Evolutionary conservation across 2,329 filamentous ascomycete genomes (phyloP).

Genomic region (Fusarium anthophilum): DNA sequence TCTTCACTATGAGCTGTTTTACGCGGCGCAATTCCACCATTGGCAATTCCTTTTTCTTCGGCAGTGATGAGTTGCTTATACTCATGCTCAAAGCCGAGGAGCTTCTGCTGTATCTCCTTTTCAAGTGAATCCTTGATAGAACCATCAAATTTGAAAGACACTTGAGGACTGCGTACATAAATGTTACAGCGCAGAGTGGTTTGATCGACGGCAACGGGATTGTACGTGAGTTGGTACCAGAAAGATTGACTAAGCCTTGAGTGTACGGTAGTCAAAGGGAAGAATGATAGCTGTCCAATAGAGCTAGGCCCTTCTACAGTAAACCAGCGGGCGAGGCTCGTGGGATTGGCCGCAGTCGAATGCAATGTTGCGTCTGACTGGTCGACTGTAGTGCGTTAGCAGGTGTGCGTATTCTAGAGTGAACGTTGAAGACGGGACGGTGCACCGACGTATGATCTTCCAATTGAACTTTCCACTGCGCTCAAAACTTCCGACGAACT

Average conservation of each 20-base stretch:
- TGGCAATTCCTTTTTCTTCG: fast-evolving
- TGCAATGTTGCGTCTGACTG: neutral
- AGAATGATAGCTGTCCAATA: fast-evolving
- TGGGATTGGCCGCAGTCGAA: no score
- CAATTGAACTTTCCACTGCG: neutral
- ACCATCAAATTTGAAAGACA: no score
- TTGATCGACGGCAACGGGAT: neutral
- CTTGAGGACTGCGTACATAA: fast-evolving
- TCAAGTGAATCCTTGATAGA: neutral
- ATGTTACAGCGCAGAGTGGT: neutral
- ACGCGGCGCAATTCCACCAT: fast-evolving
- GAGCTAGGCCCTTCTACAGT: neutral
- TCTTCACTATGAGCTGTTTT: fast-evolving
- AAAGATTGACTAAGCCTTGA: neutral
- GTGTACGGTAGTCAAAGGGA: neutral
- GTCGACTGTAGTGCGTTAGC: neutral
- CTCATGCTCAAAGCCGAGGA: neutral
- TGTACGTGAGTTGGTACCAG: neutral
- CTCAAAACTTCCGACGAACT: neutral
- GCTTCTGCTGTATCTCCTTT: neutral
- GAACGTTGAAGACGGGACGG: fast-evolving
- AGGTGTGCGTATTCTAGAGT: fast-evolving
- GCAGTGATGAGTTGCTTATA: neutral
- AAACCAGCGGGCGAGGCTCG: no score
- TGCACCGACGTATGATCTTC: neutral